A percentile compares a stretch with the other conserved stretches of the same genome.
Conservation (phyloP, 2,329 filamentous ascomycete species). For the Penicillium sp. region DNA sequence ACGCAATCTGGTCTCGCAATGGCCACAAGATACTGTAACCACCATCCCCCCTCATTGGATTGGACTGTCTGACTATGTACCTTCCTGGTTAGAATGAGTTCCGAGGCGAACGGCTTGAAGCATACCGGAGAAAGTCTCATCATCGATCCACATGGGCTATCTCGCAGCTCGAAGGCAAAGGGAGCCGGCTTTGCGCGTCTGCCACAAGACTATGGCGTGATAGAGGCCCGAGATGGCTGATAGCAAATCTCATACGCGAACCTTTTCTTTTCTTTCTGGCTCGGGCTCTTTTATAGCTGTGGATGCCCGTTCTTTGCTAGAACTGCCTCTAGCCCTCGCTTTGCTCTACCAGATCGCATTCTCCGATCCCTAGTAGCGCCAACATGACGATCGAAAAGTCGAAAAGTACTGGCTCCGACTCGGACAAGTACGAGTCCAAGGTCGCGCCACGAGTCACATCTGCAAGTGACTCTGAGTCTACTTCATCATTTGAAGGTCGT, state of each 20-base stretch:
- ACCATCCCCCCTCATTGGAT: neutral
- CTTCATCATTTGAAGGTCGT: slow-evolving; percentile 15
- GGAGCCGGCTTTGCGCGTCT: neutral
- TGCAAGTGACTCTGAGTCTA: slow-evolving; percentile 20
- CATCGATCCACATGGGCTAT: neutral
- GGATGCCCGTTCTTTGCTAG: neutral
- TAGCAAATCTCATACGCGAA: neutral
- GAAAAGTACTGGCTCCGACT: slow-evolving; percentile 4
- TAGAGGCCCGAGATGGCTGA: slow-evolving; percentile 26
- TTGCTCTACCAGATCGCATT: neutral
- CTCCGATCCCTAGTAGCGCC: neutral
- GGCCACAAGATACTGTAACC: neutral
- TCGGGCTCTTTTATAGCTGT: slow-evolving; percentile 18
- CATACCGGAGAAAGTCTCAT: neutral
- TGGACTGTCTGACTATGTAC: too few species aligned
- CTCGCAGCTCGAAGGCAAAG: neutral
- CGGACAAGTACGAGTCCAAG: slow-evolving; percentile 13
- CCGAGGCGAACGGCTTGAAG: neutral
- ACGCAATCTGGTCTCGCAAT: slow-evolving; percentile 5
- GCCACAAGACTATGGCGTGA: slow-evolving; percentile 29
- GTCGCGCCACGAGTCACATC: slow-evolving; percentile 5
- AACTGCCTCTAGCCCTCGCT: neutral
- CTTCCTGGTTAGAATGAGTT: neutral
- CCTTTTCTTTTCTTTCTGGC: slow-evolving; percentile 7
- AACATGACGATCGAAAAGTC: slow-evolving; percentile 25